phyloP scores from a whole-genome alignment of 2,329 filamentous ascomycete genomes.

The Cyphellophora europaea region DNA sequence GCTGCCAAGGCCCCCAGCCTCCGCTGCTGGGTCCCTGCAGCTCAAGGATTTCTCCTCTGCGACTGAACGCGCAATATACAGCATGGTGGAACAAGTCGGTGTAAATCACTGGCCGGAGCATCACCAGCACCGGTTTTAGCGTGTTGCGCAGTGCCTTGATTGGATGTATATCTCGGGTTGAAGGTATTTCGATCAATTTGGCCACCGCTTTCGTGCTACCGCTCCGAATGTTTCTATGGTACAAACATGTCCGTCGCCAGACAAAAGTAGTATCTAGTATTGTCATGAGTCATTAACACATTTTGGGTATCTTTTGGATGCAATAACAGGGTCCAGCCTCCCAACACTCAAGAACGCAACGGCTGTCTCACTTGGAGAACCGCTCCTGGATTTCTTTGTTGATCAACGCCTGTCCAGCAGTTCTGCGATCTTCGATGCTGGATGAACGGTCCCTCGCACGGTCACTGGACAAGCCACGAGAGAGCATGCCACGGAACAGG shows the following conservation, averaged over 20 bases:
- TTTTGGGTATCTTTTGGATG: constrained; percentile 13
- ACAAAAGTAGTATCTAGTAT: constrained; percentile 9
- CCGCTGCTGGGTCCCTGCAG: no score
- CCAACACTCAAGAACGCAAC: constrained; percentile 11
- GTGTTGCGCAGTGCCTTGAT: no score
- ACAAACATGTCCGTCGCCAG: constrained; percentile 16
- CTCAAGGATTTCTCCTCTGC: no score
- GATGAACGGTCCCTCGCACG: constrained; percentile 14
- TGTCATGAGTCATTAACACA: constrained; percentile 17
- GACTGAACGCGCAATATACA: no score
- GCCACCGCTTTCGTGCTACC: no score
- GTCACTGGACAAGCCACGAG: constrained; percentile 14
- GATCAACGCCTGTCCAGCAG: constrained; percentile 7
- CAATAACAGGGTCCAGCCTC: no score
- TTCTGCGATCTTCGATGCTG: constrained; percentile 10
- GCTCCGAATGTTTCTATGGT: not conserved
- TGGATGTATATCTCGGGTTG: no score
- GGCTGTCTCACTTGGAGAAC: constrained; percentile 8
- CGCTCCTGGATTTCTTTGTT: constrained; percentile 15
- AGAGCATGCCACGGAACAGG: constrained; percentile 13
- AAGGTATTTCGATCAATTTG: no score
- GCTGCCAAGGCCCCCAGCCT: no score
- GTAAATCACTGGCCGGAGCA: no score
- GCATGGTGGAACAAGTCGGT: no score
- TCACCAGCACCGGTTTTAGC: no score